Percentiles rank a stretch among this genome's conserved stretches.
Conservation (phyloP, 306 rosid genomes). For the Trifolium dubium region DNA sequence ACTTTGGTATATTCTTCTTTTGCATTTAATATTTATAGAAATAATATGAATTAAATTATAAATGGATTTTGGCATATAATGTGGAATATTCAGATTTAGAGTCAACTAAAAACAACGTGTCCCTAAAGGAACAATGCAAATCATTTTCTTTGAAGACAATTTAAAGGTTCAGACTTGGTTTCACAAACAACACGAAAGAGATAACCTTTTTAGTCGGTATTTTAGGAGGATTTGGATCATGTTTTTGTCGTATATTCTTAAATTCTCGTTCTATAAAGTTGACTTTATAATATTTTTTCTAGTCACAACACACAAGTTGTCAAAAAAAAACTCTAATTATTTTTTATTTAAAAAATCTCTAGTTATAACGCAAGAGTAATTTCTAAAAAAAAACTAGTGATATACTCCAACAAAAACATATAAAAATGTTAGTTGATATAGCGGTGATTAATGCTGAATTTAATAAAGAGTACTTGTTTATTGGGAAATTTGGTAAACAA, state of each 20-base stretch:
- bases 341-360: too few relatives aligned
- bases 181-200: neutral
- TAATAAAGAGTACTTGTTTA: too few relatives aligned
- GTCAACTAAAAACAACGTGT: conserved; percentile 10
- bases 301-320: too few relatives aligned
- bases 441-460: too few relatives aligned
- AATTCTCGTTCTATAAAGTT: neutral
- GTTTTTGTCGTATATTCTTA: neutral
- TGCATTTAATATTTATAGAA: neutral
- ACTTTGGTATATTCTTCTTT: neutral
- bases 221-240: neutral
- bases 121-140: neutral
- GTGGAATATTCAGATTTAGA: conserved; percentile 30
- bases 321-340: too few relatives aligned
- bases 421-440: too few relatives aligned
- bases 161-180: neutral
- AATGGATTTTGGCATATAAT: conserved; percentile 5
- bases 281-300: too few relatives aligned
- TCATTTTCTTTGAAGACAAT: neutral
- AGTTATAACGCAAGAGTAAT: too few relatives aligned
- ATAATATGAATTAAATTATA: neutral
- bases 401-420: too few relatives aligned
- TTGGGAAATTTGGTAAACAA: too few relatives aligned
- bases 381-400: too few relatives aligned
- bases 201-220: neutral